phyloP scores from a whole-genome alignment of 306 rosid genomes.

The Inga laurina region DNA sequence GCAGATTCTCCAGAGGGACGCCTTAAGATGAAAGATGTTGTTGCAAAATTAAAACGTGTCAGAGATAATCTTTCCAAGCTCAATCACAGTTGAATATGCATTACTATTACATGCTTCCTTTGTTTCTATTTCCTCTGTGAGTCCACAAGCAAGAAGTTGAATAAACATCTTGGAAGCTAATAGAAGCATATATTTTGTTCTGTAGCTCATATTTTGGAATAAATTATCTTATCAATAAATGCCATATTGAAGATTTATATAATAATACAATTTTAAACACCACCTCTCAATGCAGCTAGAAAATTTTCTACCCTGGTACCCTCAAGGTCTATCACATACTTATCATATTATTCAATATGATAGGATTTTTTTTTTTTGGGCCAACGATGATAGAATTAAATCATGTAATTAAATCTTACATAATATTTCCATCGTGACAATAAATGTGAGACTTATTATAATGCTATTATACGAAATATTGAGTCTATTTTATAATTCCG shows the following conservation, averaged over 20 bases:
- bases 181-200: not conserved
- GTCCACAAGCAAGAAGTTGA: not conserved
- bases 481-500: not conserved
- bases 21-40: conserved; percentile 51
- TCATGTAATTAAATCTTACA: not conserved
- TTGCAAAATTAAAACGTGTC: conserved; percentile 45
- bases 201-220: too few relatives aligned
- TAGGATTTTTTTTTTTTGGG: too few relatives aligned
- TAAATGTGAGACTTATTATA: not conserved
- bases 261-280: not conserved
- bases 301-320: not conserved
- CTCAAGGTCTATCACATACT: not conserved
- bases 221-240: too few relatives aligned
- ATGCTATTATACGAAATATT: not conserved
- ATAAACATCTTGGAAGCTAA: not conserved
- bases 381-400: not conserved
- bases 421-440: not conserved
- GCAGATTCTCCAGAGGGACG: conserved; percentile 48
- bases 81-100: not conserved
- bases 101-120: not conserved
- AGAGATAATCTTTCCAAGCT: conserved; percentile 34
- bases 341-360: too few relatives aligned
- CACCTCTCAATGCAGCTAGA: not conserved
- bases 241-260: not conserved
- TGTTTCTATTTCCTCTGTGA: not conserved